Percentiles rank a stretch among this genome's conserved stretches.
These are phyloP conservation scores for Prunus fruticosa DNA, from an alignment of 306 rosid species.

Conservation along the genomic window DNA sequence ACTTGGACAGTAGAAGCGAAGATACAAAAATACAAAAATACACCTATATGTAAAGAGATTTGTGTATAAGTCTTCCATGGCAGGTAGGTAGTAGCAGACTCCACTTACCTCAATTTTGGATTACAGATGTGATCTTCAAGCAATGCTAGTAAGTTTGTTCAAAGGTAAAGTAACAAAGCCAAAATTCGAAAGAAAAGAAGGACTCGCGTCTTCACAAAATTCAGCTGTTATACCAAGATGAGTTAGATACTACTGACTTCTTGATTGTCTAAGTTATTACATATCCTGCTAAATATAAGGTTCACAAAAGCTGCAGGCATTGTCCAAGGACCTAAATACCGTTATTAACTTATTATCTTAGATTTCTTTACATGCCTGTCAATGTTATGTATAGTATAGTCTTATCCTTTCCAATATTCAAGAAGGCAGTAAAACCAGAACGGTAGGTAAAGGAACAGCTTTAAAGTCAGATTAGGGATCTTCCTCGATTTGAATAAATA, in stretches of 20 bases:
- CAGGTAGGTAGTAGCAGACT: not conserved
- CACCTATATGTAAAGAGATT: not conserved
- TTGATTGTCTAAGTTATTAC: not conserved
- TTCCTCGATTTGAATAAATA: constrained; percentile 23
- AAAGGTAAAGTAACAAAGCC: not conserved
- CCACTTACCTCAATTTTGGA: not conserved
- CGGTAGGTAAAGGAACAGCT: constrained; percentile 5
- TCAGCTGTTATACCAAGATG: not conserved
- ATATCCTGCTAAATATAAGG: constrained; percentile 15
- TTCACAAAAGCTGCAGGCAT: constrained; percentile 14
- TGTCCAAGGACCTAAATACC: constrained; percentile 13
- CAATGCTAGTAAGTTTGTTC: not conserved
- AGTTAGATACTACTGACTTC: not conserved
- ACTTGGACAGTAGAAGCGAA: not conserved
- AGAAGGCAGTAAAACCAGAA: constrained; percentile 22
- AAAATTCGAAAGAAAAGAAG: not conserved
- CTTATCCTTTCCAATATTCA: constrained; percentile 26
- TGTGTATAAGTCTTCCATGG: constrained; percentile 4
- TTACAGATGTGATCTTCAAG: not conserved
- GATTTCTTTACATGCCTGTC: constrained; percentile 8
- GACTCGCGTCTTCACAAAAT: not conserved
- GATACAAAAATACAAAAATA: not conserved
- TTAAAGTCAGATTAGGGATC: constrained; percentile 53
- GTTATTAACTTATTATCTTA: constrained; percentile 2
- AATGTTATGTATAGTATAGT: constrained; percentile 18